Conservation (phyloP, 192 early-diverging fungal species). For the Mortierella alpina region DNA sequence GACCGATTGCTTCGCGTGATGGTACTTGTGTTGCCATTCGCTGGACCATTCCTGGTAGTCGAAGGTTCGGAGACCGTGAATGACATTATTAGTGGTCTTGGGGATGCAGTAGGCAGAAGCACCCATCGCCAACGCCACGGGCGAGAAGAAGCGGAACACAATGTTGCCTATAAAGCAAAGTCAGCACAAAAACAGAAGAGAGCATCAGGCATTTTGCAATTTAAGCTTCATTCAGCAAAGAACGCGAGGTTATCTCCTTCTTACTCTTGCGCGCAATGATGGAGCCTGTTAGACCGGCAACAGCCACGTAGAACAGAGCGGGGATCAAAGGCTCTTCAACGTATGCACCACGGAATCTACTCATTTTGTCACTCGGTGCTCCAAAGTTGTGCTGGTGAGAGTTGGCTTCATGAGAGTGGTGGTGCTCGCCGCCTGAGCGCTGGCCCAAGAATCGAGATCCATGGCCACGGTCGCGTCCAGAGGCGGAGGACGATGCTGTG, state of each 20-base stretch:
- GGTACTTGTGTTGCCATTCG: slow-evolving; percentile 29
- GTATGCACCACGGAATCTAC: slow-evolving; percentile 17
- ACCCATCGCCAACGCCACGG: slow-evolving; percentile 23
- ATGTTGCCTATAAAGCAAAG: slow-evolving; percentile 23
- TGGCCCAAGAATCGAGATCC: slow-evolving; percentile 11
- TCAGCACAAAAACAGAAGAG: neutral
- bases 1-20: slow-evolving; percentile 18
- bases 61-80: slow-evolving; percentile 22
- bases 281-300: slow-evolving; percentile 27
- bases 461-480: slow-evolving; percentile 14
- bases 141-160: slow-evolving; percentile 38
- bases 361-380: neutral
- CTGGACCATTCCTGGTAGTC: slow-evolving; percentile 25
- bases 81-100: slow-evolving; percentile 44
- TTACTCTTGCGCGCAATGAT: slow-evolving; percentile 50
- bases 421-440: neutral
- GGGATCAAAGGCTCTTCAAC: slow-evolving; percentile 40
- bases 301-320: slow-evolving; percentile 32
- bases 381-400: neutral
- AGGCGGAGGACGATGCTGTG: slow-evolving; percentile 7
- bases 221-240: neutral
- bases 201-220: neutral
- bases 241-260: neutral
- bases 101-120: slow-evolving; percentile 44
- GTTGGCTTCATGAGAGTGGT: neutral